Conservation (phyloP, 1,284 basidiomycete genomes). For the Ceratobasidium sp. region DNA sequence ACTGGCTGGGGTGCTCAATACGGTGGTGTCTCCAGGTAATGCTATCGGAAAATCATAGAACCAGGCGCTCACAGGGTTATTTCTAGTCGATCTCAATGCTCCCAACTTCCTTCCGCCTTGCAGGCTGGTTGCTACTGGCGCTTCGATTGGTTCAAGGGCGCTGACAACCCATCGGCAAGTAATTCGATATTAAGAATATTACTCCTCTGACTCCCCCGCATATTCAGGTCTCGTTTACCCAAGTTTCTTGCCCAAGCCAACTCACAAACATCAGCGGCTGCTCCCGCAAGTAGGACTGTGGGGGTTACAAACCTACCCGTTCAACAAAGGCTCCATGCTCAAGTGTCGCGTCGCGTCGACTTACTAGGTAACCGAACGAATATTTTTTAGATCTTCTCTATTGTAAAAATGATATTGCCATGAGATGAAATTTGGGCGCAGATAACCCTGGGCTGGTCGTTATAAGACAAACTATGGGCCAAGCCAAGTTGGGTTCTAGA, state of each 20-base stretch:
- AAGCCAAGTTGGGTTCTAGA: too few relatives aligned
- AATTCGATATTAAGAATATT: neutral
- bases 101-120: slow-evolving; percentile 42
- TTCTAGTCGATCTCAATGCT: slow-evolving; percentile 44
- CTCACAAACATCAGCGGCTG: slow-evolving; percentile 30
- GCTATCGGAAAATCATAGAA: neutral
- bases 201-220: neutral
- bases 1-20: slow-evolving; percentile 46
- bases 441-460: too few relatives aligned
- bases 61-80: too few relatives aligned
- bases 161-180: slow-evolving; percentile 44
- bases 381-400: too few relatives aligned
- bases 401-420: too few relatives aligned
- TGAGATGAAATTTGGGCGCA: too few relatives aligned
- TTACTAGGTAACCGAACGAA: too few relatives aligned
- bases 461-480: too few relatives aligned
- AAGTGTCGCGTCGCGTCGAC: too few relatives aligned
- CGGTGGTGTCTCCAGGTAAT: slow-evolving; percentile 47
- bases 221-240: slow-evolving; percentile 12
- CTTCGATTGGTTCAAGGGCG: slow-evolving; percentile 45
- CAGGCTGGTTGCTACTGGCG: slow-evolving; percentile 47
- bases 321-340: too few relatives aligned
- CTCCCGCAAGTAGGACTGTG: slow-evolving; percentile 15
- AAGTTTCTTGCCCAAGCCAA: slow-evolving; percentile 37
- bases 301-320: too few relatives aligned